Percentiles rank a stretch among this genome's conserved stretches.
phyloP scores from a whole-genome alignment of 257 asterid species.

The Nicotiana tomentosiformis region DNA sequence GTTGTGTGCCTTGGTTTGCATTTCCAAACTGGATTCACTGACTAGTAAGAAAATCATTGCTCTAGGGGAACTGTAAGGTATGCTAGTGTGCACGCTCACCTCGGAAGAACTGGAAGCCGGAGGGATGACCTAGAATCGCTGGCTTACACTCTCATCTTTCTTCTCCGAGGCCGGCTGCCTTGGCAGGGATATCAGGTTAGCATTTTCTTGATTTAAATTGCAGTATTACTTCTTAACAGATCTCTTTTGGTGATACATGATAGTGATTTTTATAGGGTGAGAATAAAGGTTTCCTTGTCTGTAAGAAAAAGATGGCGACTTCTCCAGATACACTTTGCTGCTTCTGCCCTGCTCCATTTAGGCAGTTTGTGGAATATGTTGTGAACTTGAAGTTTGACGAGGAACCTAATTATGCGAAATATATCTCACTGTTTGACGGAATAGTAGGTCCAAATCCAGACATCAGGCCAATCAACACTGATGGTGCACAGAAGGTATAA shows the following conservation, averaged over 20 bases:
- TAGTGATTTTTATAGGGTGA: constrained; percentile 35
- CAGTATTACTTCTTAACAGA: not conserved
- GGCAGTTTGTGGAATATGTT: constrained; percentile 40
- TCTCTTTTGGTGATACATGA: constrained; percentile 6
- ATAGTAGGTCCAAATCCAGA: constrained; percentile 48
- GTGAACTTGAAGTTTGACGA: constrained; percentile 51
- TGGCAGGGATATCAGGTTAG: constrained; percentile 61
- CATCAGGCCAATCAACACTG: constrained; percentile 49
- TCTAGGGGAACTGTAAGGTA: constrained; percentile 57
- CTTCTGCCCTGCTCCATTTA: constrained; percentile 47
- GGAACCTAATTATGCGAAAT: constrained; percentile 52
- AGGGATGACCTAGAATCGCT: constrained; percentile 63
- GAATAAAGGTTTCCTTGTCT: constrained; percentile 48
- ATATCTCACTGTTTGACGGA: constrained; percentile 45
- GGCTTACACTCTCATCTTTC: constrained; percentile 53
- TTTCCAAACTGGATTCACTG: not conserved
- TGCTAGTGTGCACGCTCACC: constrained; percentile 67
- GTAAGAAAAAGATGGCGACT: constrained; percentile 56
- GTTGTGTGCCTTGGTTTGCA: not conserved
- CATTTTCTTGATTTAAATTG: constrained; percentile 2
- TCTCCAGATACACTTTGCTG: constrained; percentile 51
- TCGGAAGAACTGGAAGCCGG: constrained; percentile 57
- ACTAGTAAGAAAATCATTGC: constrained; percentile 17
- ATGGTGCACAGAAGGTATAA: constrained; percentile 54
- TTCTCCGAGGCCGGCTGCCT: constrained; percentile 51